Evolutionary conservation across 441 rosid species (phyloP).

Genomic region (Bocquillonia castaneifolia): DNA sequence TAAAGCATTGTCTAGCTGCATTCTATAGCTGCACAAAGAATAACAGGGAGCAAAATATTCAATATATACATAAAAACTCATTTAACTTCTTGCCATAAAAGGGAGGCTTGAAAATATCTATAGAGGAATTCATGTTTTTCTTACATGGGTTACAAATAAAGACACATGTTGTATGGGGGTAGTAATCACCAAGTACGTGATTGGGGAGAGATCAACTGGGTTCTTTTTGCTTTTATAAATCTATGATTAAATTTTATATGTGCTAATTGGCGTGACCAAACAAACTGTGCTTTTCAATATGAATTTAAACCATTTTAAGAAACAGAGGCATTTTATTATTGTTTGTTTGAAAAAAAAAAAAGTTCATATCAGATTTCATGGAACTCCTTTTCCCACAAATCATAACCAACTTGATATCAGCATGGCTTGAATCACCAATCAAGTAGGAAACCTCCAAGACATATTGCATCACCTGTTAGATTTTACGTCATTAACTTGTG

Average conservation of each 20-base stretch:
- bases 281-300: neutral
- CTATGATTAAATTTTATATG: neutral
- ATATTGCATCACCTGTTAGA: neutral
- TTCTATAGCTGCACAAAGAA: conserved; percentile 15
- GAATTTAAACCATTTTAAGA: neutral
- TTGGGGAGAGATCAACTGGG: conserved; percentile 4
- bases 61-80: neutral
- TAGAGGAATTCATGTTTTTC: conserved; percentile 35
- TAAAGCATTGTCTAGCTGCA: conserved; percentile 17
- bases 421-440: neutral
- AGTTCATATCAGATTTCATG: neutral
- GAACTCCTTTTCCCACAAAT: neutral
- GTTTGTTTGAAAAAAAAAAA: neutral
- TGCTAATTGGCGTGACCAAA: conserved; percentile 14
- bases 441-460: neutral
- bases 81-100: conserved; percentile 3
- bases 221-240: conserved; percentile 9
- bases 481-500: neutral
- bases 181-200: conserved; percentile 29
- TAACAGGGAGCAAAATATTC: neutral
- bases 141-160: conserved; percentile 9
- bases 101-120: neutral
- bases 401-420: neutral
- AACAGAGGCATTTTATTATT: neutral
- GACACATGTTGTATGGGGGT: conserved; percentile 30